phyloP scores from a whole-genome alignment of 2,329 filamentous ascomycete genomes.

The Myriosclerotinia duriaeana region DNA sequence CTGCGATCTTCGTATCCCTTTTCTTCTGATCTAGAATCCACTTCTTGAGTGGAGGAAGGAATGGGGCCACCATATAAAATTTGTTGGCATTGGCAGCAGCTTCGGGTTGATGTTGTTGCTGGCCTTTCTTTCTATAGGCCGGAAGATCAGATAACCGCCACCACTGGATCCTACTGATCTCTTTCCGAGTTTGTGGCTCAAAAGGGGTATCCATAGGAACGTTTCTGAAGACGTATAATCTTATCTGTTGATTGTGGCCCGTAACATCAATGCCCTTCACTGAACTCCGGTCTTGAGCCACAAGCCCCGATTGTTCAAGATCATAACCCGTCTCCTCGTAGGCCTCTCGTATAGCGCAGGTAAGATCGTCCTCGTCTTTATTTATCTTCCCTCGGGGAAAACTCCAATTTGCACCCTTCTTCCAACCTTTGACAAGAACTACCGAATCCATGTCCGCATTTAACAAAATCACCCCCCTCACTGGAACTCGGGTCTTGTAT shows the following conservation, averaged over 20 bases:
- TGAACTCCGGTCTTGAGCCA: conserved; percentile 63
- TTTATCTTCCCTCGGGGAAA: conserved; percentile 98
- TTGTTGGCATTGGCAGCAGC: conserved; percentile 67
- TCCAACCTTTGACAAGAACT: conserved; percentile 95
- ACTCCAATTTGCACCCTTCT: conserved; percentile 94
- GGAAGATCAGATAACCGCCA: conserved; percentile 87
- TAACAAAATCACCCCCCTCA: conserved; percentile 88
- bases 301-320: conserved; percentile 70
- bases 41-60: conserved; percentile 79
- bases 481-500: conserved; percentile 93
- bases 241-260: conserved; percentile 90
- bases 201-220: conserved; percentile 86
- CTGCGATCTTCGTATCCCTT: conserved; percentile 55
- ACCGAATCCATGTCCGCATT: conserved; percentile 94
- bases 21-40: conserved; percentile 88
- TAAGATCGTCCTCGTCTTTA: conserved; percentile 90
- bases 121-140: conserved; percentile 64
- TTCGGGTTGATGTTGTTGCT: conserved; percentile 57
- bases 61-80: conserved; percentile 98
- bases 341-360: conserved; percentile 90
- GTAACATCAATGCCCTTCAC: conserved; percentile 84
- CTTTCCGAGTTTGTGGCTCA: conserved; percentile 87
- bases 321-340: conserved; percentile 96
- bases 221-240: conserved; percentile 86
- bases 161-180: conserved; percentile 97